Evolutionary conservation across 2,329 filamentous ascomycete species (phyloP).

Genomic region (Delphinella strobiligena): DNA sequence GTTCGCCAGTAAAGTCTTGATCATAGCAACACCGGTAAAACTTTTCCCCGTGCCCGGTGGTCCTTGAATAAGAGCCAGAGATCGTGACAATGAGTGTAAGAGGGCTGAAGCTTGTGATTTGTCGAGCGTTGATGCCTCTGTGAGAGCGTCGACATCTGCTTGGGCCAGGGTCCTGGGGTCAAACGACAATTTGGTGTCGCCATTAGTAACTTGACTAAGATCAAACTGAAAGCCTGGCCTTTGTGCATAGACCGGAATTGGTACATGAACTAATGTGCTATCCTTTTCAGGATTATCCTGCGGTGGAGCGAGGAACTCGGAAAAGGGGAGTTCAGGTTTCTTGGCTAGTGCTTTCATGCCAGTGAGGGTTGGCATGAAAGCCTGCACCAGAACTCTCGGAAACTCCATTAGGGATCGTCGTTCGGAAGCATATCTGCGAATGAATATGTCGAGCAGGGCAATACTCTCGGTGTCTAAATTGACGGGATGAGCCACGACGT

Average conservation of each 20-base stretch:
- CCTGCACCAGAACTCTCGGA: constrained; percentile 45
- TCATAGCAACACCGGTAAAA: constrained; percentile 47
- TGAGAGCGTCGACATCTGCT: constrained; percentile 21
- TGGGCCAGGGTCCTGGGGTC: constrained; percentile 10
- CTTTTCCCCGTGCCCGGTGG: constrained; percentile 61
- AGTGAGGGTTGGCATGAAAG: constrained; percentile 45
- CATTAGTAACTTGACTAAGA: constrained; percentile 19
- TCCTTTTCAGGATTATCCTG: constrained; percentile 9
- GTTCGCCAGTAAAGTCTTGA: constrained; percentile 41
- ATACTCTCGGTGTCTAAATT: neutral
- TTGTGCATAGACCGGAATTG: constrained; percentile 41
- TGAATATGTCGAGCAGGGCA: constrained; percentile 6
- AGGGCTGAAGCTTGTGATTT: constrained; percentile 37
- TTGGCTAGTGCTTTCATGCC: constrained; percentile 42
- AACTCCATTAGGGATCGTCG: constrained; percentile 44
- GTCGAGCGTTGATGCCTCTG: constrained; percentile 38
- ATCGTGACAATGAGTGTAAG: constrained; percentile 38
- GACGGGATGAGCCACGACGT: constrained; percentile 11
- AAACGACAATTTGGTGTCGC: constrained; percentile 14
- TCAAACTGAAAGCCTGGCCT: constrained; percentile 39
- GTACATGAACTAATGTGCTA: constrained; percentile 22
- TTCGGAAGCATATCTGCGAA: neutral
- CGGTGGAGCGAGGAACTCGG: constrained; percentile 17
- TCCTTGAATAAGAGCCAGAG: constrained; percentile 53
- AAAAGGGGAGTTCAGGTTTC: constrained; percentile 18